Evolutionary conservation across 2,329 filamentous ascomycete genomes (phyloP).

Genomic region (Tolypocladium guangdongense): DNA sequence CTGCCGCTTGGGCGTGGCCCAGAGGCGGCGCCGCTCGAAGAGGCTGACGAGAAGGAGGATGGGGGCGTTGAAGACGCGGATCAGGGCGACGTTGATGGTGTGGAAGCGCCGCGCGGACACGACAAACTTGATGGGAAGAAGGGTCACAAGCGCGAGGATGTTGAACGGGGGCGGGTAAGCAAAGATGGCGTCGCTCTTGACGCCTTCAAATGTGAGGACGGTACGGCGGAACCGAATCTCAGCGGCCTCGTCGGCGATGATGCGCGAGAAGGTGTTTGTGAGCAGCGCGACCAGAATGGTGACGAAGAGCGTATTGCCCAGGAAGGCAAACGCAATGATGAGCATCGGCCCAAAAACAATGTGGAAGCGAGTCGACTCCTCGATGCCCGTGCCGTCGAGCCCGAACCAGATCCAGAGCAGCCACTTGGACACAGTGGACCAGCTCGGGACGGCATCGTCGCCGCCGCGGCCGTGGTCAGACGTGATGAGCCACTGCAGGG

Average conservation of each 20-base stretch:
- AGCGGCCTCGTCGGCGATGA: slow-evolving; percentile 56
- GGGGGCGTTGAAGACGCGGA: slow-evolving; percentile 53
- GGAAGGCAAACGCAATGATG: slow-evolving; percentile 62
- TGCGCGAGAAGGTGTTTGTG: slow-evolving; percentile 59
- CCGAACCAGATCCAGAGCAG: slow-evolving; percentile 76
- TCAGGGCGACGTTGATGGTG: slow-evolving; percentile 56
- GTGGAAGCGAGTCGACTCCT: slow-evolving; percentile 48
- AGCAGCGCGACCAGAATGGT: slow-evolving; percentile 66
- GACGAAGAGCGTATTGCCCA: slow-evolving; percentile 65
- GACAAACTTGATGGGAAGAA: slow-evolving; percentile 55
- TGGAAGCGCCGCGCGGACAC: slow-evolving; percentile 56
- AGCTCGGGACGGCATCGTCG: slow-evolving; percentile 19
- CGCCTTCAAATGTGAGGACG: slow-evolving; percentile 62
- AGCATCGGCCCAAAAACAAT: slow-evolving; percentile 54
- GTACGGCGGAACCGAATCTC: slow-evolving; percentile 63
- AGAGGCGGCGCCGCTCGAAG: slow-evolving; percentile 48
- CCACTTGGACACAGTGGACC: slow-evolving; percentile 58
- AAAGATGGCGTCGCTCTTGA: slow-evolving; percentile 62
- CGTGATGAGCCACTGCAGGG: slow-evolving; percentile 52
- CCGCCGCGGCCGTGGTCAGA: slow-evolving; percentile 14
- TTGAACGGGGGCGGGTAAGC: slow-evolving; percentile 62
- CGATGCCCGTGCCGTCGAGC: slow-evolving; percentile 50
- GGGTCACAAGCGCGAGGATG: slow-evolving; percentile 48
- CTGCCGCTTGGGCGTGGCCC: slow-evolving; percentile 9
- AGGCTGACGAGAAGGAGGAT: slow-evolving; percentile 49